Percentiles rank a stretch among this genome's conserved stretches.
Conservation (phyloP, 495 filamentous ascomycete species). For the Daldinia concentrica region DNA sequence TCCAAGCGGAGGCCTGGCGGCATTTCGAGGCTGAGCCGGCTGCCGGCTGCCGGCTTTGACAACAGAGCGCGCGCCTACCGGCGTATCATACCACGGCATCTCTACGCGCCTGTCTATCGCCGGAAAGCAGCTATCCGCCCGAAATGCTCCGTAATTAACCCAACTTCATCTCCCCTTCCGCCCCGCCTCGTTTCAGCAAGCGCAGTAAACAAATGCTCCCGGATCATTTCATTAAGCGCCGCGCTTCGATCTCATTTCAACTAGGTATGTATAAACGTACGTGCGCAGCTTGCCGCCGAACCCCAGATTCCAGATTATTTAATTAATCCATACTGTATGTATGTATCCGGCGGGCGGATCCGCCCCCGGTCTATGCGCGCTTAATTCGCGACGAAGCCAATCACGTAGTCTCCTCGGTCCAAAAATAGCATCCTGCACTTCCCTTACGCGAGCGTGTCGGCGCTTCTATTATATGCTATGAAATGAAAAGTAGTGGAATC, state of each 20-base stretch:
- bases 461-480: neutral
- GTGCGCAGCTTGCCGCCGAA: neutral
- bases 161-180: neutral
- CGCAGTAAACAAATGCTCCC: slow-evolving; percentile 12
- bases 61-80: slow-evolving; percentile 30
- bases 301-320: slow-evolving; percentile 1
- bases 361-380: neutral
- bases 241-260: neutral
- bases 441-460: neutral
- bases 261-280: neutral
- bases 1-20: slow-evolving; percentile 35
- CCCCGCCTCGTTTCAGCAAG: slow-evolving; percentile 39
- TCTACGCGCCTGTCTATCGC: neutral
- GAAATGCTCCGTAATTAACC: slow-evolving; percentile 2
- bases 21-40: slow-evolving; percentile 38
- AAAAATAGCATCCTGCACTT: neutral
- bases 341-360: too few relatives aligned
- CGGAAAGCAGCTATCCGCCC: slow-evolving; percentile 1
- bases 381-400: neutral
- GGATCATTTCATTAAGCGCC: neutral
- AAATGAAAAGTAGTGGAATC: neutral
- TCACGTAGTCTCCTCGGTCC: neutral
- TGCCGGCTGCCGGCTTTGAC: slow-evolving; percentile 8
- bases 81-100: slow-evolving; percentile 23
- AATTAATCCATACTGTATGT: neutral